Base-by-base conservation (phyloP, 2,329 filamentous ascomycete genomes). In the Aspergillus terreus region DNA sequence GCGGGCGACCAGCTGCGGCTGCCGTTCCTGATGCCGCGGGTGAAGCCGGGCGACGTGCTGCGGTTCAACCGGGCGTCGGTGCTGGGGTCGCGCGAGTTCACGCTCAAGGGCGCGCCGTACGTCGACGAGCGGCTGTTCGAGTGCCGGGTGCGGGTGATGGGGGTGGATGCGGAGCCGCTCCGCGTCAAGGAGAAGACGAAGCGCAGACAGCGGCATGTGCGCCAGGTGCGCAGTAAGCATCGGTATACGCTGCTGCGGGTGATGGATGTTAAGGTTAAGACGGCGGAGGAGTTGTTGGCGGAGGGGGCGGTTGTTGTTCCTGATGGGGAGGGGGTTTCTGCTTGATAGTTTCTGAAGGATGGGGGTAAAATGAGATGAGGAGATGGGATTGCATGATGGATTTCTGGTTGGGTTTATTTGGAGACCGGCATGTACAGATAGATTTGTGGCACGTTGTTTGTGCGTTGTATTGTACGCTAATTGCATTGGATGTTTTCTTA, bases 51-150 rank as follows among this genome's bases (percentile, higher is more conserved):
- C 27, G 92, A 97, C 68, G 77, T 95, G 35, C 79, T 99, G 54
- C 88, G 92, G 6, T 80, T 99, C 52, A 92, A 96, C 75, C 86
- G 91, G 50, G 94, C 91, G 21, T 86, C 84, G 38, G 78, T 86
- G 49, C 75, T 99, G 42, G 94, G 94, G 25, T 92, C 86, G 60
- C 82, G 94, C 57, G 92, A 97, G 71, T 95, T 89, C 74, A 96
- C 92, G 4, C 78, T 97, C 57, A 89, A 91, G 71, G 89, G 88
- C 4, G 76, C 81, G 4, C 84, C 88, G n/a, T 92, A 88, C 67
- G 75, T 97, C 56, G 91, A 96, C 69, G 87, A 92, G 71, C 75
- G 84, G 49, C 72, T 96, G 52, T 97, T 91, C 64, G 87, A 89
- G 68, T 96, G 91, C 71, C 82, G 91, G 52, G 90, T 92, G 14